These are phyloP conservation scores for Wickerhamiella brachini DNA, from an alignment of 805 yeast genomes.

Conservation along the genomic window DNA sequence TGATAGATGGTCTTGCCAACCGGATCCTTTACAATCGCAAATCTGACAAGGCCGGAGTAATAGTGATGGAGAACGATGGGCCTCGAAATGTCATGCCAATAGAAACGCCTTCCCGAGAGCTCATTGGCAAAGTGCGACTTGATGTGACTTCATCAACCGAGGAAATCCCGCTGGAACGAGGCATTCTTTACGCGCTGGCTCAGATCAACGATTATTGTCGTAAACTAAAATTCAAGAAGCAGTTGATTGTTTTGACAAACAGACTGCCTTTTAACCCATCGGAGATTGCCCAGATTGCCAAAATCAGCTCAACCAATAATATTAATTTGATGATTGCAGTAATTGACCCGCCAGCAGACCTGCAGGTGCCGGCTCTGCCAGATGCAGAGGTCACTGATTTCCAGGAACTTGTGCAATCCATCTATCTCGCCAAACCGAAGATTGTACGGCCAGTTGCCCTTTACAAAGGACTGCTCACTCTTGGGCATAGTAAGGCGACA, in stretches of 20 bases:
- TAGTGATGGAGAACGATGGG: conserved; percentile 1
- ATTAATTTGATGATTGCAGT: background rate
- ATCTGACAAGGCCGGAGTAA: conserved; percentile 6
- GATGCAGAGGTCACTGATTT: background rate
- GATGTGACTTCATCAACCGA: background rate
- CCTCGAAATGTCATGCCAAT: background rate
- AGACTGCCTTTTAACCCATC: conserved; percentile 5
- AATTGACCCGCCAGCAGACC: background rate
- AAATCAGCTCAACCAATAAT: background rate
- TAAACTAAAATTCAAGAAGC: conserved; percentile 25
- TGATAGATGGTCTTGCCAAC: conserved; percentile 4
- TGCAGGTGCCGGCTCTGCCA: background rate
- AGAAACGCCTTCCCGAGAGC: background rate
- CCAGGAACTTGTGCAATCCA: background rate
- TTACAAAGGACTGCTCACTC: conserved; percentile 1
- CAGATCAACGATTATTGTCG: conserved; percentile 19
- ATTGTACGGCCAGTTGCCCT: background rate
- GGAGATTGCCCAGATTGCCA: conserved; percentile 16
- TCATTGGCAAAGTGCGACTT: background rate
- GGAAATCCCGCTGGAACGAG: background rate
- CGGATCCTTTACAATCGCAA: conserved; percentile 7
- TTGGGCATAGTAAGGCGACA: background rate
- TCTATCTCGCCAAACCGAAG: background rate
- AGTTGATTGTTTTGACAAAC: conserved; percentile 27
- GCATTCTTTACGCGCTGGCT: conserved; percentile 20